A percentile compares a stretch with the other conserved stretches of the same genome.
phyloP scores from a whole-genome alignment of 371 early-diverging fungal species.

The Apophysomyces trapeziformis region DNA sequence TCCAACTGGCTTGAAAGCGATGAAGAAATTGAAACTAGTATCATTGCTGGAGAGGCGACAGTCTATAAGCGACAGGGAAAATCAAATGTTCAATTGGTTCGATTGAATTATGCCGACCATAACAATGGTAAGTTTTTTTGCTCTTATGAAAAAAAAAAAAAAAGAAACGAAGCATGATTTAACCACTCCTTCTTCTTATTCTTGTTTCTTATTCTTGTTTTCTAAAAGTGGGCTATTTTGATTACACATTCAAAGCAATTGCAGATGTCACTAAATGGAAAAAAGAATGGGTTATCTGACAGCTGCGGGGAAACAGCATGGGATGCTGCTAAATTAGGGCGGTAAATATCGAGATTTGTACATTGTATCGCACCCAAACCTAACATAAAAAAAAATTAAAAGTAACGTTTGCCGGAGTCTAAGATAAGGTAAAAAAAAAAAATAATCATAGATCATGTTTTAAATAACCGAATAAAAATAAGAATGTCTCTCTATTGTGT shows the following conservation, averaged over 20 bases:
- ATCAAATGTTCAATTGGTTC: conserved; percentile 26
- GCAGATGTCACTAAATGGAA: conserved; percentile 32
- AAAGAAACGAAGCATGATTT: too few species aligned
- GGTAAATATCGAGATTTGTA: neutral
- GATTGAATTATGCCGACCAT: conserved; percentile 39
- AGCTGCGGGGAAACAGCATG: conserved; percentile 8
- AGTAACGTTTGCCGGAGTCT: conserved; percentile 7
- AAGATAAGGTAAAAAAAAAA: conserved; percentile 19
- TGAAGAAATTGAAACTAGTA: conserved; percentile 9
- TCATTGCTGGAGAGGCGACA: conserved; percentile 37
- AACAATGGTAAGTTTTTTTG: conserved; percentile 39
- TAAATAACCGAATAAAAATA: conserved; percentile 8
- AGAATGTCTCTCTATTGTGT: conserved; percentile 12
- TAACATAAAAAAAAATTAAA: conserved; percentile 5
- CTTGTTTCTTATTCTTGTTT: neutral
- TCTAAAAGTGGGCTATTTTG: conserved; percentile 46
- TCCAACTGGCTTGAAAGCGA: conserved; percentile 25
- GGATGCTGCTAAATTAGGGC: conserved; percentile 4
- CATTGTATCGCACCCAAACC: neutral
- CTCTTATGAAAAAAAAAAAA: too few species aligned
- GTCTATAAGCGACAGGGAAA: conserved; percentile 20
- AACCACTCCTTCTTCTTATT: too few species aligned
- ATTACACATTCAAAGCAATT: conserved; percentile 38
- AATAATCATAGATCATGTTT: conserved; percentile 1
- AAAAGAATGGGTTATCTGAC: conserved; percentile 1